phyloP scores from a whole-genome alignment of 768 basidiomycete genomes.

The Paxillus ammoniavirescens region DNA sequence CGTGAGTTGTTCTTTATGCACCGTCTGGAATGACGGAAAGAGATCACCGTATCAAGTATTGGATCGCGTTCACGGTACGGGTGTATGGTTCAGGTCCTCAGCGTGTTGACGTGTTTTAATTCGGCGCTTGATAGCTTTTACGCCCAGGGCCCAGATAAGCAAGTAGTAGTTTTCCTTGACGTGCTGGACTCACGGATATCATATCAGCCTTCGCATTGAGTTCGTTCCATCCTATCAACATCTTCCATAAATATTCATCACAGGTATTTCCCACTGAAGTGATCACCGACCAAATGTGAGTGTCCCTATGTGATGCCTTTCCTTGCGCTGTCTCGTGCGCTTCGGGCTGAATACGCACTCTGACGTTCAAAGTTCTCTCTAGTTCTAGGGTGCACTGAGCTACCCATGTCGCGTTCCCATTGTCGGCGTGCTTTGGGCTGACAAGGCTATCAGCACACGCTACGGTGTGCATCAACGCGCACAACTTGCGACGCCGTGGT shows the following conservation, averaged over 20 bases:
- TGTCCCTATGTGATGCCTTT: background rate
- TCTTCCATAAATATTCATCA: background rate
- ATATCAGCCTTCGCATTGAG: constrained; percentile 12
- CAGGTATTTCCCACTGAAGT: constrained; percentile 1
- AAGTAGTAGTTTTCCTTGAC: background rate
- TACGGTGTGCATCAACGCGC: constrained; percentile 9
- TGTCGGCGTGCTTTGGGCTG: background rate
- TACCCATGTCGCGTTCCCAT: background rate
- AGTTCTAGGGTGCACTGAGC: constrained; percentile 4
- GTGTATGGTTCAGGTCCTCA: constrained; percentile 2
- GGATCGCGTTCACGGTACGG: constrained; percentile 20
- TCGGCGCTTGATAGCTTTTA: constrained; percentile 15
- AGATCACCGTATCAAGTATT: constrained; percentile 9
- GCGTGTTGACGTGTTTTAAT: background rate
- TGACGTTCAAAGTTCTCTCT: constrained; percentile 3
- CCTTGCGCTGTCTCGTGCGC: background rate
- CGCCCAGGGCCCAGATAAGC: constrained; percentile 28
- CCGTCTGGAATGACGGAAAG: background rate
- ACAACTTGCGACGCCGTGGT: constrained; percentile 21
- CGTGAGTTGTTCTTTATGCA: constrained; percentile 3
- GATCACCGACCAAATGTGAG: constrained; percentile 4
- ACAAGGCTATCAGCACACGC: constrained; percentile 2
- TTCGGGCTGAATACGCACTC: constrained; percentile 7
- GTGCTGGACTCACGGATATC: background rate
- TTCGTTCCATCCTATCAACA: background rate